Conservation (phyloP, 1,284 basidiomycete species). For the Porogramme epimiltina region DNA sequence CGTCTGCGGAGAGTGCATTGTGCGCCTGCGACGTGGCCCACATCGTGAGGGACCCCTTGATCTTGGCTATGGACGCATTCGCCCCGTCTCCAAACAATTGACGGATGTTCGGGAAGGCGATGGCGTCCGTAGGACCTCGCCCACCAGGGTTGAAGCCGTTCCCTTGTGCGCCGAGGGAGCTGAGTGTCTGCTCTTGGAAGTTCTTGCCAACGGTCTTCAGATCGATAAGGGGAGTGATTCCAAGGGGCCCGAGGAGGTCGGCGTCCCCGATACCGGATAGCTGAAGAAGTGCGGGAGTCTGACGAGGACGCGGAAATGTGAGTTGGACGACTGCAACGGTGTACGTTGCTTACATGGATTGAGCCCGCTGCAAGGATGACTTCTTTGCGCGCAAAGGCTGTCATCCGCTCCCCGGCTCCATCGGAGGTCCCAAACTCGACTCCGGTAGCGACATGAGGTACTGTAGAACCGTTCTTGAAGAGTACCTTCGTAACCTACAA, state of each 20-base stretch:
- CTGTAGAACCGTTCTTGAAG: constrained; percentile 40
- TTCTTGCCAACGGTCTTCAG: constrained; percentile 47
- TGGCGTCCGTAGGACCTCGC: constrained; percentile 36
- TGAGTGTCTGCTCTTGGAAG: constrained; percentile 52
- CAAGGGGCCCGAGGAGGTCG: constrained; percentile 36
- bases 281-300: constrained; percentile 44
- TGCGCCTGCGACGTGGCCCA: constrained; percentile 47
- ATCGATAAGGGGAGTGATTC: constrained; percentile 38
- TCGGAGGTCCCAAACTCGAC: constrained; percentile 47
- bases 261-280: constrained; percentile 49
- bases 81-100: constrained; percentile 43
- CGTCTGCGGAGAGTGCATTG: constrained; percentile 38
- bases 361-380: constrained; percentile 55
- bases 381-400: constrained; percentile 48
- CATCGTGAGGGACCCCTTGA: constrained; percentile 32
- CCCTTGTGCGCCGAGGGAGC: constrained; percentile 38
- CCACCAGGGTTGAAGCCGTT: constrained; percentile 36
- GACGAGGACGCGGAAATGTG: not conserved
- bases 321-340: not conserved
- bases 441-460: constrained; percentile 50
- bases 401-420: constrained; percentile 25
- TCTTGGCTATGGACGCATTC: constrained; percentile 34
- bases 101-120: constrained; percentile 45
- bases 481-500: constrained; percentile 53
- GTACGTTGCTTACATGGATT: constrained; percentile 18